A percentile compares a stretch with the other conserved stretches of the same genome.
phyloP scores from a whole-genome alignment of 306 rosid genomes.

The Begonia fuchsioides region DNA sequence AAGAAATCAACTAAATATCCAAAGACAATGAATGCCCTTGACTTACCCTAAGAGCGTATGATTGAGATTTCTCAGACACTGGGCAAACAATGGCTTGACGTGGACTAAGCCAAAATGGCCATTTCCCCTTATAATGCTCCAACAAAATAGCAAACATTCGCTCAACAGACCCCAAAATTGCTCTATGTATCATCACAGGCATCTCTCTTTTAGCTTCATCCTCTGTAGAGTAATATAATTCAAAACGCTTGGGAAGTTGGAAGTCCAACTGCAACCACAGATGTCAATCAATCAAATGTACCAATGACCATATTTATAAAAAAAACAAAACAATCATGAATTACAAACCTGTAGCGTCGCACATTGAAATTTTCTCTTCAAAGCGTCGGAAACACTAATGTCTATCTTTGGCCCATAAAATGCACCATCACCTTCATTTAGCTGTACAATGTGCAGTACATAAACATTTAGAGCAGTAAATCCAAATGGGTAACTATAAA shows the following conservation, averaged over 20 bases:
- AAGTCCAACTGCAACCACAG: conserved; percentile 73
- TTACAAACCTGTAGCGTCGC: conserved; percentile 77
- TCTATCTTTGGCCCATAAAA: conserved; percentile 95
- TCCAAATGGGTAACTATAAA: too few species aligned
- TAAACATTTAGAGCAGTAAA: too few species aligned
- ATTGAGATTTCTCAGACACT: conserved; percentile 72
- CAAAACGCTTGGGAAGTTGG: conserved; percentile 85
- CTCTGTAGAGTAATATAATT: conserved; percentile 83
- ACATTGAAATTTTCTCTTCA: conserved; percentile 77
- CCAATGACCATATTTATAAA: conserved; percentile 4
- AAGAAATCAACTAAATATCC: not conserved
- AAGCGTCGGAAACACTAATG: conserved; percentile 80
- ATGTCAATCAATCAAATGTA: conserved; percentile 8
- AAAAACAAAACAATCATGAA: not conserved
- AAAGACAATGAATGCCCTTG: not conserved
- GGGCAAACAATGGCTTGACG: conserved; percentile 94
- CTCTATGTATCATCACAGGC: conserved; percentile 96
- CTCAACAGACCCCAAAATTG: conserved; percentile 83
- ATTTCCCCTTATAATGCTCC: conserved; percentile 93
- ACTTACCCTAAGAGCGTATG: conserved; percentile 57
- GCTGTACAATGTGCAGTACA: conserved; percentile 20
- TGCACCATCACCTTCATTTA: conserved; percentile 90
- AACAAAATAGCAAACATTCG: conserved; percentile 87
- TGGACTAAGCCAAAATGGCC: conserved; percentile 99
- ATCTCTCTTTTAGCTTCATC: conserved; percentile 83